Evolutionary conservation across 2,329 filamentous ascomycete species (phyloP).

Genomic region (Aureobasidium sp.): DNA sequence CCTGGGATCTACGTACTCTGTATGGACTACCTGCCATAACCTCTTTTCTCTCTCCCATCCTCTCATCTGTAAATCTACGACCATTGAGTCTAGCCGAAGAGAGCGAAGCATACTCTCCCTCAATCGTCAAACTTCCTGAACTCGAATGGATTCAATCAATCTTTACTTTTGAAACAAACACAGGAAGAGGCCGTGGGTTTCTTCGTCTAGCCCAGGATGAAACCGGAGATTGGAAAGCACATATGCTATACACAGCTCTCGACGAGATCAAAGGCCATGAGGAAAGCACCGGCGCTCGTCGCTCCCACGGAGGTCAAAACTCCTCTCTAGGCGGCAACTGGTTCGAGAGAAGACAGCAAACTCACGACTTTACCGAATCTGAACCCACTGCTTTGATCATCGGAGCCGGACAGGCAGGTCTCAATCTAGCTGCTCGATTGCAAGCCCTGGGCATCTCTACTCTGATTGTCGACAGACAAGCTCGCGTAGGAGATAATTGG

Average conservation of each 20-base stretch:
- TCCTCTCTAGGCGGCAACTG: slow-evolving; percentile 67
- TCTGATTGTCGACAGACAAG: slow-evolving; percentile 42
- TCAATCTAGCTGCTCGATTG: slow-evolving; percentile 40
- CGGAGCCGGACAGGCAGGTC: slow-evolving; percentile 36
- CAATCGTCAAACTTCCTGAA: slow-evolving; percentile 58
- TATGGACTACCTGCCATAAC: slow-evolving; percentile 48
- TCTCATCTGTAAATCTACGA: slow-evolving; percentile 45
- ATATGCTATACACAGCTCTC: slow-evolving; percentile 69
- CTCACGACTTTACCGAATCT: slow-evolving; percentile 35
- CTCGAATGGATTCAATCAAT: slow-evolving; percentile 64
- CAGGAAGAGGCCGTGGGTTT: slow-evolving; percentile 64
- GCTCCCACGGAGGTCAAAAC: slow-evolving; percentile 67
- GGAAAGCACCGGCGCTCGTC: slow-evolving; percentile 51
- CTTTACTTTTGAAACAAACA: slow-evolving; percentile 57
- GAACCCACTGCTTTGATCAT: slow-evolving; percentile 69
- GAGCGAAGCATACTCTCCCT: slow-evolving; percentile 47
- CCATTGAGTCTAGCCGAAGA: slow-evolving; percentile 44
- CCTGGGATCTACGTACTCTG: slow-evolving; percentile 63
- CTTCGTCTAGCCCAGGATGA: slow-evolving; percentile 47
- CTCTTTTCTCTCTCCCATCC: slow-evolving; percentile 41
- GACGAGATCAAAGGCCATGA: slow-evolving; percentile 60
- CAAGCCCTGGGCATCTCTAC: slow-evolving; percentile 43
- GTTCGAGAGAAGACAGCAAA: slow-evolving; percentile 40
- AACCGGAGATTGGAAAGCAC: slow-evolving; percentile 63
- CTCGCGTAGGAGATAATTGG: slow-evolving; percentile 46